Percentiles rank a stretch among this genome's conserved stretches.
Evolutionary conservation across 108 stramenopile species (phyloP).

Genomic region (Cyclotella cryptica): DNA sequence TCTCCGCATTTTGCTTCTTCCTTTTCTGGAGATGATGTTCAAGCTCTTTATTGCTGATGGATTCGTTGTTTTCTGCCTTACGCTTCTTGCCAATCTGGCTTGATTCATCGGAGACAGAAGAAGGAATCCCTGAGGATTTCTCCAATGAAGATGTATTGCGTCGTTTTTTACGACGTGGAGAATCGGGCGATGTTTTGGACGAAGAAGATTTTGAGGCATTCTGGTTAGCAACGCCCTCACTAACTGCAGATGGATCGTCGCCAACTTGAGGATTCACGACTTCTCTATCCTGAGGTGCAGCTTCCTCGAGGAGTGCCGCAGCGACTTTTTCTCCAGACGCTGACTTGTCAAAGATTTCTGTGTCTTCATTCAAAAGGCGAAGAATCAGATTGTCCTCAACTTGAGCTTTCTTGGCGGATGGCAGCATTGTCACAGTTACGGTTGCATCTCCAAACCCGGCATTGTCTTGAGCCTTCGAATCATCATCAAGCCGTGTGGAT

Average conservation of each 20-base stretch:
- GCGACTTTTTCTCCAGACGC: background rate
- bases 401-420: background rate
- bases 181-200: background rate
- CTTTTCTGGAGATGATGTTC: background rate
- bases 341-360: background rate
- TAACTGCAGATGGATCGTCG: too few relatives aligned
- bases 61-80: background rate
- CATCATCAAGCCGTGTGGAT: background rate
- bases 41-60: background rate
- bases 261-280: too few relatives aligned
- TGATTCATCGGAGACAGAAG: background rate
- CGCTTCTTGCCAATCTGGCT: background rate
- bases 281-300: too few relatives aligned
- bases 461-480: background rate
- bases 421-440: background rate
- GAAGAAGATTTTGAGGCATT: background rate
- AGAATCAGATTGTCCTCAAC: background rate
- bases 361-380: background rate
- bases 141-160: conserved; percentile 1
- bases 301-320: too few relatives aligned
- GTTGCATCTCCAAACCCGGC: background rate
- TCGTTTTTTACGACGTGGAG: conserved; percentile 7
- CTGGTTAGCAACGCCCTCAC: background rate
- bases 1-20: background rate
- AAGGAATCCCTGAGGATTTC: background rate